A percentile compares a stretch with the other conserved stretches of the same genome.
phyloP scores from a whole-genome alignment of 345 rosid genomes.

The Salix brachista region DNA sequence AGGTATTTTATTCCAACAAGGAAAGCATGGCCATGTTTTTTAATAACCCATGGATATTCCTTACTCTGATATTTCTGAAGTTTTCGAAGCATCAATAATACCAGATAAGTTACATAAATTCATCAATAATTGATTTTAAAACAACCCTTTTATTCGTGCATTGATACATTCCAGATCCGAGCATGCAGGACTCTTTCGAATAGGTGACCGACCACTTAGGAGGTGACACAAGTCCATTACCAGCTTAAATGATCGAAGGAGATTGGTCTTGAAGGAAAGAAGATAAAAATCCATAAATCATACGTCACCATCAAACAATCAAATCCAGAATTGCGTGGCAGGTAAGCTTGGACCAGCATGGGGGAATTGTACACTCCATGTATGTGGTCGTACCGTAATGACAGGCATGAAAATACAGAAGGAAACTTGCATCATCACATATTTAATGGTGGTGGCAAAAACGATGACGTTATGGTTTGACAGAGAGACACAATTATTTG shows the following conservation, averaged over 20 bases:
- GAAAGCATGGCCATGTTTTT: no score
- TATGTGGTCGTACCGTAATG: background rate
- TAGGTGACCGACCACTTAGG: background rate
- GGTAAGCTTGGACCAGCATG: background rate
- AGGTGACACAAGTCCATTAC: no score
- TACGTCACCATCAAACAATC: background rate
- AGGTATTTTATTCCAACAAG: no score
- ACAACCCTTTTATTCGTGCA: background rate
- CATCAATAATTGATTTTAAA: background rate
- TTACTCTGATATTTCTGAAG: fast-evolving
- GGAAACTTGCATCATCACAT: background rate
- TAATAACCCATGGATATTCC: no score
- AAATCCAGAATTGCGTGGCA: background rate
- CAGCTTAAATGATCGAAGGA: background rate
- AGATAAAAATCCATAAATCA: background rate
- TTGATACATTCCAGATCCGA: background rate
- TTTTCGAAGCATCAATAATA: background rate
- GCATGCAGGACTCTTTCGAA: background rate
- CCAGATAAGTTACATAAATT: background rate
- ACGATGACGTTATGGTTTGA: no score
- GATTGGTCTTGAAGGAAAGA: background rate
- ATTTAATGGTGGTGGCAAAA: background rate
- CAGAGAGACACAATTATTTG: no score
- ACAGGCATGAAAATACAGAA: background rate
- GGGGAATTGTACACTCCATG: background rate